These are phyloP conservation scores for Pythium diclinum DNA, from an alignment of 352 stramenopile species.

Conservation along the genomic window DNA sequence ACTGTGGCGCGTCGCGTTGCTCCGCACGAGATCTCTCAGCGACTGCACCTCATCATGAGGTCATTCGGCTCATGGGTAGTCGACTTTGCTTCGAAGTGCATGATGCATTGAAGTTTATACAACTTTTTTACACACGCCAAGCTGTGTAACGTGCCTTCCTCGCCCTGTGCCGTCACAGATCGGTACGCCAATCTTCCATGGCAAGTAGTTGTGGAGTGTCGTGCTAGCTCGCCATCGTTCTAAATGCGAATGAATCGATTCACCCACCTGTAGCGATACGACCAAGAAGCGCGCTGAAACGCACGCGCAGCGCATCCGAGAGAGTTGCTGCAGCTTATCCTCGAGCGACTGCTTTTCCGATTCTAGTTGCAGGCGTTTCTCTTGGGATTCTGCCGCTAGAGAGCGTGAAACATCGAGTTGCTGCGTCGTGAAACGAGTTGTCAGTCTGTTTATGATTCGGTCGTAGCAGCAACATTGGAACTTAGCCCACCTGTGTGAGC, in stretches of 20 bases:
- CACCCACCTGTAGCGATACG: conserved; percentile 35
- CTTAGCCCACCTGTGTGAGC: conserved; percentile 8
- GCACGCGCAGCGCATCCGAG: conserved; percentile 31
- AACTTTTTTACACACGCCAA: no score
- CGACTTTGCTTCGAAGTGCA: no score
- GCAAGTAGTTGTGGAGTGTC: no score
- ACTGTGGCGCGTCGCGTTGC: no score
- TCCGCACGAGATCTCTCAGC: no score
- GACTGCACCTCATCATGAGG: no score
- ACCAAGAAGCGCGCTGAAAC: conserved; percentile 30
- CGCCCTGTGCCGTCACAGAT: conserved; percentile 37
- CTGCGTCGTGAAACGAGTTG: background rate
- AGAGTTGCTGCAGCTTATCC: conserved; percentile 34
- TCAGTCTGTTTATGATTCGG: background rate
- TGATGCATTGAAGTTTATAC: no score
- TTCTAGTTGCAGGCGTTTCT: conserved; percentile 12
- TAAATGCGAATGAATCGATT: conserved; percentile 22
- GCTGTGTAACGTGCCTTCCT: conserved; percentile 30
- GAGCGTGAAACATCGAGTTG: conserved; percentile 13
- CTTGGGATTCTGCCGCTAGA: conserved; percentile 8
- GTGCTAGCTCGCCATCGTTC: background rate
- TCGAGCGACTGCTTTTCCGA: conserved; percentile 45
- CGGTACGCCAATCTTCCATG: conserved; percentile 25
- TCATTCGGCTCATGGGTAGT: no score
- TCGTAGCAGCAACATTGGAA: no score